Evolutionary conservation across 805 yeast species (phyloP).

Genomic region (Pichia phayaonensis): DNA sequence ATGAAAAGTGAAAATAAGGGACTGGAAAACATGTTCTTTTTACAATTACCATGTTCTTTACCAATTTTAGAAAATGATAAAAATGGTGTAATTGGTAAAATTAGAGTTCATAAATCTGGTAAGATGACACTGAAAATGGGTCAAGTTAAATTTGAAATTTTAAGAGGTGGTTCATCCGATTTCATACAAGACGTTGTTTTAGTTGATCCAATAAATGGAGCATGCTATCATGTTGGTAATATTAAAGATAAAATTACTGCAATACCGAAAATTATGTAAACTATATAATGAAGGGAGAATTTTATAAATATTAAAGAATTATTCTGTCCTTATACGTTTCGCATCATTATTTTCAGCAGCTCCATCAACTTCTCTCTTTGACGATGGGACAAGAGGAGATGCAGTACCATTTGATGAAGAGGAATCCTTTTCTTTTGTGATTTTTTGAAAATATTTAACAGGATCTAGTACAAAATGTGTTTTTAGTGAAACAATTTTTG

Average conservation of each 20-base stretch:
- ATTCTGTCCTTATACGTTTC: not conserved
- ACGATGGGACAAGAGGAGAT: not conserved
- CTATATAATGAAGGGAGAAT: not conserved
- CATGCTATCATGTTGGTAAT: conserved; percentile 45
- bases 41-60: conserved; percentile 26
- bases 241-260: conserved; percentile 50
- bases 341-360: not conserved
- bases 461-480: conserved; percentile 61
- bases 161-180: conserved; percentile 60
- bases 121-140: conserved; percentile 70
- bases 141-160: conserved; percentile 56
- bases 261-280: conserved; percentile 36
- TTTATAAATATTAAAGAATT: not conserved
- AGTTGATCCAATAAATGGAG: conserved; percentile 31
- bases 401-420: not conserved
- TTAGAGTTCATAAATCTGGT: conserved; percentile 80
- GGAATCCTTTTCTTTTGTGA: conserved; percentile 4
- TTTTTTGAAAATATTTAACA: conserved; percentile 20
- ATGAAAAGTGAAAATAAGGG: conserved; percentile 6
- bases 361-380: not conserved
- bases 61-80: conserved; percentile 16
- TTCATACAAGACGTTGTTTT: conserved; percentile 68
- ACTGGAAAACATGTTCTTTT: conserved; percentile 16
- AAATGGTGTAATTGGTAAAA: conserved; percentile 61
- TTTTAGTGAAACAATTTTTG: conserved; percentile 55